Evolutionary conservation across 2,329 filamentous ascomycete genomes (phyloP), one percentile per base, ranked within the genome.

Genomic region (Colletotrichum scovillei): DNA sequence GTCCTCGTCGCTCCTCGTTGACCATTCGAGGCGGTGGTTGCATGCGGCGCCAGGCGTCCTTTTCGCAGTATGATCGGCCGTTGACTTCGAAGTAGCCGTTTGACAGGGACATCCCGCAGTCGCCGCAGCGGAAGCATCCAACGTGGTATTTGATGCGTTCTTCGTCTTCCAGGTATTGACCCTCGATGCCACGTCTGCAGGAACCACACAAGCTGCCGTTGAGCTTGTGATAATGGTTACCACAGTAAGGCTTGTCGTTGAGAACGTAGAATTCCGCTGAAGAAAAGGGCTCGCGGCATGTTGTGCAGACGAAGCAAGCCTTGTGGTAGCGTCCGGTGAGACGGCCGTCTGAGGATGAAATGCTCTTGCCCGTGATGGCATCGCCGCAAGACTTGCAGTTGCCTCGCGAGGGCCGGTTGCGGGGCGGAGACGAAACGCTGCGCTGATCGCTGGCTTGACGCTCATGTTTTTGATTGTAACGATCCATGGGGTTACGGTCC

Each of bases 291-390:
- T 92, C 88, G 12, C 87, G 86, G 85, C 97, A 99, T 1, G 93
- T 95, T 5, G 91, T 90, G 87, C 97, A 99, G 12, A 96, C 94
- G 80, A 99, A 98, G 82, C 96, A 99, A 5, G 93, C 90, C 82
- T 97, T 97, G 87, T 99, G 97, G 82, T 98, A 99, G 75, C 95
- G 92, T 11, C 97, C 97, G 0, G 94, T 97, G 28, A 99, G 87
- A 28, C 95, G 92, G 19, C 97, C 97, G 78, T 98, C 97, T 0
- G 95, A 95, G 16, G 95, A 97, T 42, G 96, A 97, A 71, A 99
- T 92, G 1, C 95, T 98, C 84, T 98, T 98, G 24, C 95, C 96
- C 57, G 91, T 90, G 78, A 99, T 98, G 7, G 88, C 85, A 58
- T 93, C 86, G 4, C 90, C 87, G 82, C 97, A 99, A 1, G 94